Base-by-base conservation (phyloP, 176 grass and related monocot genomes). In the Carex cristatella region DNA sequence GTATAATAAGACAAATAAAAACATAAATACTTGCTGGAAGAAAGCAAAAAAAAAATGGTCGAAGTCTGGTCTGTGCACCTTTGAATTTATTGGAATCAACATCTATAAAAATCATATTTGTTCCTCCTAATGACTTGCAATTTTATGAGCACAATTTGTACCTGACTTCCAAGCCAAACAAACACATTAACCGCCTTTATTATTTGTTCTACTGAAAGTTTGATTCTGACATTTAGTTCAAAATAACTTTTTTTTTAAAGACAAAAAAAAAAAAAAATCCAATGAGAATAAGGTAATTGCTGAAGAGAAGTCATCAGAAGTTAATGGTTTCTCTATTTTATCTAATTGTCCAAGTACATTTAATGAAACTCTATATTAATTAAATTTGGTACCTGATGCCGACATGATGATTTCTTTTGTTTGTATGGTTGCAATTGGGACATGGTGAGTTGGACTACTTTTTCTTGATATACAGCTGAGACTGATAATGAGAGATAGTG, bases 111-210 rank as follows among this genome's bases (percentile, higher is more conserved):
- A 74, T 74, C n/a, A 11, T 10, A 51, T 46, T 10, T 71, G 15
- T 74, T 74, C 42, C 70, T 74, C 18, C 9, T 46, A 74, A 74
- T 74, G 65, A 51, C 27, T 74, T 74, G n/a, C 40, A 10, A 74
- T 74, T 44, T 46, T 74, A 12, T 16, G n/a, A 51, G 42, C n/a
- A 18, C 42, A n/a, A 28, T 10, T 74, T 74, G 37, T 74, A 74
- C 40, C 70, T 27, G 1, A 74, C 18, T 27, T 74, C 70, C 70
- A 51, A 12, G 3, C 10, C n/a, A 49, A 74, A 74, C 2, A 40
- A 51, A 49, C 42, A 27, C 18, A 74, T 74, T 74, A 48, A 49
- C 38, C 27, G 10, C 7, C 40, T 35, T 46, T 67, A 67, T 6
- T 6, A 31, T 67, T 15, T 27, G 7, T 27, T 51, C 42, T 53